Base-by-base conservation (phyloP, 2,329 filamentous ascomycete species). In the Fusarium bactridioides region DNA sequence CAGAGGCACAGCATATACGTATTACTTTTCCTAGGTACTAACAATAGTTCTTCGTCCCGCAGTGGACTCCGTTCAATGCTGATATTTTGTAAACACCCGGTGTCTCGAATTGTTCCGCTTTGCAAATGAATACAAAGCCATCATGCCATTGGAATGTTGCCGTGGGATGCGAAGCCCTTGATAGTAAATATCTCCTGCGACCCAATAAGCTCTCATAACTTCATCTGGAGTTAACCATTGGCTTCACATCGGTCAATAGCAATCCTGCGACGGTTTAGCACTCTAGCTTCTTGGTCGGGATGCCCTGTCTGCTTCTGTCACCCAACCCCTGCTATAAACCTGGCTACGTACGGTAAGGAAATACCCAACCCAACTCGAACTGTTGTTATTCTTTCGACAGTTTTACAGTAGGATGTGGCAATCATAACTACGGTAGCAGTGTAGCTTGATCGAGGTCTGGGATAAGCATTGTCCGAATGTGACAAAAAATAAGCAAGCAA, bases 231-330 rank as follows among this genome's bases (percentile, higher is more conserved):
- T 56, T 59, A 40, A 60, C 70, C 56, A 80, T 80, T 80, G 78
- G 78, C 69, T 70, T 67, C 55, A 61, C 53, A 44, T 64, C 74
- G 67, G 70, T 79, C 77, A 78, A 79, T 78, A 75, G 73, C 59
- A 76, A 73, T 73, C 61, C 68, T 74, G 75, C 70, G 70, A 74
- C 75, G 74, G 69, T 27, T 56, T 68, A 77, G 59, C 64, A 64
- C 62, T 67, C 63, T 67, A 66, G 61, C 29, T 59, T 61, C 53
- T 33, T 53, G 58, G 47, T 48, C 38, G 45, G 67, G 60, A 59
- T 70, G 48, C 47, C 64, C 44, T 40, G 68, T 62, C 73, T 63
- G 47, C 48, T 29, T 37, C 45, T 64, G 47, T 61, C 51, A 70
- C 66, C 40, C n/a, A 25, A 68, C 48, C 61, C 67, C 58, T 48